These are phyloP conservation scores for Acanthamoeba lugdunensis DNA, from an alignment of 208 protist species.

Conservation along the genomic window DNA sequence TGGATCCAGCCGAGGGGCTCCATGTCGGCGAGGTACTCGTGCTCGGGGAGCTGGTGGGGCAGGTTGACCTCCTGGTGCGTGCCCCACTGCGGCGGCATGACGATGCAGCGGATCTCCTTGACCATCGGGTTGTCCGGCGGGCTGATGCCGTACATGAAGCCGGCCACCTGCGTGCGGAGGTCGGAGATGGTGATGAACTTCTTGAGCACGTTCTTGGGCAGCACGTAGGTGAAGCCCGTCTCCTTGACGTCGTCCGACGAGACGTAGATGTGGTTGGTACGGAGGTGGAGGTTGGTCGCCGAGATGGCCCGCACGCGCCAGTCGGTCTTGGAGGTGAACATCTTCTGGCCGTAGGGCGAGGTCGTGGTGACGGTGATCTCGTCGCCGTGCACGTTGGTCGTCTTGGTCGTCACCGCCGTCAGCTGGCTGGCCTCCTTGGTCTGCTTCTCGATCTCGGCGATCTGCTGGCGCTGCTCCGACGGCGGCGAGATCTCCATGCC, in stretches of 20 bases:
- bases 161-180: constrained; percentile 94
- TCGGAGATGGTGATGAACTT: constrained; percentile 94
- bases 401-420: constrained; percentile 89
- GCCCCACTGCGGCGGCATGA: constrained; percentile 95
- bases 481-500: constrained; percentile 98
- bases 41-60: constrained; percentile 90
- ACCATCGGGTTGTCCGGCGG: constrained; percentile 92
- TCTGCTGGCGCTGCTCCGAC: constrained; percentile 97
- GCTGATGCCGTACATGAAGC: constrained; percentile 92
- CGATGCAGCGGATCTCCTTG: constrained; percentile 94
- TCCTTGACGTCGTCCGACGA: constrained; percentile 90
- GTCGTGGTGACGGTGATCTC: constrained; percentile 93
- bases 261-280: constrained; percentile 96
- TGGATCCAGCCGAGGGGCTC: constrained; percentile 96
- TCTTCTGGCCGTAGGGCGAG: constrained; percentile 91
- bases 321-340: constrained; percentile 91
- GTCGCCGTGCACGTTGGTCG: constrained; percentile 93
- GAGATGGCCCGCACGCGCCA: constrained; percentile 94
- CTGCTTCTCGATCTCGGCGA: constrained; percentile 97
- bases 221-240: constrained; percentile 92
- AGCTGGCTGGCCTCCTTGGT: constrained; percentile 89
- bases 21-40: constrained; percentile 91
- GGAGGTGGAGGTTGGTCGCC: constrained; percentile 93
- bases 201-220: constrained; percentile 96
- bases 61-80: constrained; percentile 91